Conservation (phyloP, 2,329 filamentous ascomycete species). For the Decorospora gaudefroyi region DNA sequence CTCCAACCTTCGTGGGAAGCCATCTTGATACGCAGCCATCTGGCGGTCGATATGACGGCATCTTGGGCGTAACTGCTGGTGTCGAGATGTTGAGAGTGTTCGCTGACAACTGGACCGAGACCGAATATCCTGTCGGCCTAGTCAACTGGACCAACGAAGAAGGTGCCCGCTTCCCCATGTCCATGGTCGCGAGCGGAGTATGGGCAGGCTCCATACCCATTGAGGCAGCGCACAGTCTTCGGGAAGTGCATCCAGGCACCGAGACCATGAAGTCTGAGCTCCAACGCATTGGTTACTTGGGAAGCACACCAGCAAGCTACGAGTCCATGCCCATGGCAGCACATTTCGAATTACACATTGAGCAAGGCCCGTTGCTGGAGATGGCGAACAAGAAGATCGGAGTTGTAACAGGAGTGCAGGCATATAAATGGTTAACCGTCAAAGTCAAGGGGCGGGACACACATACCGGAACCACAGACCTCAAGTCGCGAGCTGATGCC, state of each 20-base stretch:
- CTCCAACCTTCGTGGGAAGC: conserved; percentile 70
- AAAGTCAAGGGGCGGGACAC: conserved; percentile 68
- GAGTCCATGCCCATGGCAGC: conserved; percentile 68
- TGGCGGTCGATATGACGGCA: conserved; percentile 75
- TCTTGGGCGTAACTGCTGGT: conserved; percentile 72
- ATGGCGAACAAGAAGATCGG: conserved; percentile 66
- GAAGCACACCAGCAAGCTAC: conserved; percentile 60
- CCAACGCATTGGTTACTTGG: conserved; percentile 72
- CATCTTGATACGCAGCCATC: conserved; percentile 63
- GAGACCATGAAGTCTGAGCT: conserved; percentile 71
- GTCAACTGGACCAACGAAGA: conserved; percentile 86
- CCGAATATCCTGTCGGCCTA: conserved; percentile 71
- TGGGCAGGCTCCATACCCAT: conserved; percentile 72
- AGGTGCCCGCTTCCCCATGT: conserved; percentile 76
- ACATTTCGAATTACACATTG: conserved; percentile 84
- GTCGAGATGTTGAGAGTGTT: conserved; percentile 73
- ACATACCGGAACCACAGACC: conserved; percentile 76
- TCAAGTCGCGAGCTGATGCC: conserved; percentile 68
- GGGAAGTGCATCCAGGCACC: conserved; percentile 64
- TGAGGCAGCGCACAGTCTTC: conserved; percentile 62
- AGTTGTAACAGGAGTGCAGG: conserved; percentile 73
- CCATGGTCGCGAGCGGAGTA: conserved; percentile 74
- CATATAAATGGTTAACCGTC: conserved; percentile 74
- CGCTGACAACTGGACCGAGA: conserved; percentile 68
- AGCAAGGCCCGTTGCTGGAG: conserved; percentile 79